Evolutionary conservation across 345 rosid genomes (phyloP), one percentile per base, ranked within the genome.

Genomic region (Brassica nigra): DNA sequence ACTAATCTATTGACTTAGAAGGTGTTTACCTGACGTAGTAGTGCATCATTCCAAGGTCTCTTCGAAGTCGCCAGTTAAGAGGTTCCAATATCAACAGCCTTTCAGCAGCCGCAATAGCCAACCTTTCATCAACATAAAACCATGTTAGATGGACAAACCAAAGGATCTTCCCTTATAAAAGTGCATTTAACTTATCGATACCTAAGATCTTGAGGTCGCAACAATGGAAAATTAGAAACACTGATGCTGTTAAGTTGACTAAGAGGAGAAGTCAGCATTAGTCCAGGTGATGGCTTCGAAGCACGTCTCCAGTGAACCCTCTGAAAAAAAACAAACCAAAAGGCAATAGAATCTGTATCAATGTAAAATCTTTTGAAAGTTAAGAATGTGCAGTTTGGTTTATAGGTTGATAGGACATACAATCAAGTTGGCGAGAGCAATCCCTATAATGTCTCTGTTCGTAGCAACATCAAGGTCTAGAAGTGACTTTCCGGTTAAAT

Each of bases 301-400:
- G 98, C 92, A 68, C 89, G 92, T 74, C 91, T 93, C 98, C 98
- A 91, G 58, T 93, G 91, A 79, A 93, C 95, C 89, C 98, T 90
- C 98, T 93, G 27, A 23, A 84, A 44, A 42, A 67, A 57, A 67
- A 47, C 20, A 4, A 71, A 20, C 4, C 30, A 63, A 66, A 58
- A 11, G 59, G 10, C 12, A 63, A 28, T 23, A 64, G 16, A 76
- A 34, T 62, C 29, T 61, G 37, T 73, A 31, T 73, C 74, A 47
- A 0, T 61, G 20, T 8, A 42, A 68, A 73, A 34, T 18, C 27
- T 59, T 34, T 52, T 77, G 70, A 47, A 81, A 8, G 30, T 31
- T 14, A 66, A 27, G 29, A 3, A 72, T 39, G 15, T 42, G 6
- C 36, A 66, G 39, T 55, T 74, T 33, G 12, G 52, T 28, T 54